A percentile compares a stretch with the other conserved stretches of the same genome.
These are phyloP conservation scores for Venturia pyrina DNA, from an alignment of 2,329 filamentous ascomycete genomes.

Conservation along the genomic window DNA sequence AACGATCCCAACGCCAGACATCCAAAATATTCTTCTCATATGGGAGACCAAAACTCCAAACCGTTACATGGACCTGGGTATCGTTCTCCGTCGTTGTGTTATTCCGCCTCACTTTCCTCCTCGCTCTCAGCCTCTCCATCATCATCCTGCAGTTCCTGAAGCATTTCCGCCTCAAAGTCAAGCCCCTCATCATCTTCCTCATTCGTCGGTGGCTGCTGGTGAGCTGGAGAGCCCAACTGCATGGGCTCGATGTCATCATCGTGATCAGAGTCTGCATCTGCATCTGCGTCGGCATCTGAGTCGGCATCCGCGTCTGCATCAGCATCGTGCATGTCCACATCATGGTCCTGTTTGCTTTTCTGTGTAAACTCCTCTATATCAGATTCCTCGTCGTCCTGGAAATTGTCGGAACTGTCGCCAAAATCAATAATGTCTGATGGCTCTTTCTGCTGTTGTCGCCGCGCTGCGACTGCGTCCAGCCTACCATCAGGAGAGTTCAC, in stretches of 20 bases:
- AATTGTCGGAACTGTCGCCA: not conserved
- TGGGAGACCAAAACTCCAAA: not conserved
- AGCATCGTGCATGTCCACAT: slow-evolving; percentile 5
- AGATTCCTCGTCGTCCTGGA: slow-evolving; percentile 11
- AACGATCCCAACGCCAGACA: not conserved
- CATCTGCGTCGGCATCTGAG: not conserved
- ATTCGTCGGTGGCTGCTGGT: slow-evolving; percentile 5
- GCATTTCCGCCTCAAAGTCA: slow-evolving; percentile 12
- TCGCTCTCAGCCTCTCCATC: slow-evolving; percentile 12
- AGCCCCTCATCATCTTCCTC: slow-evolving; percentile 11
- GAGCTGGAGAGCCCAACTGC: slow-evolving; percentile 11
- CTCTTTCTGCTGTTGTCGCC: not conserved
- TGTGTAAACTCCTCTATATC: slow-evolving; percentile 11
- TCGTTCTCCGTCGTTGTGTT: not conserved
- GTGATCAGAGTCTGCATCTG: slow-evolving; percentile 7
- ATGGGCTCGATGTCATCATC: slow-evolving; percentile 14
- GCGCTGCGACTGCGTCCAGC: not conserved
- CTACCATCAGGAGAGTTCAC: slow-evolving; percentile 12
- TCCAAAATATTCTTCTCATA: not conserved
- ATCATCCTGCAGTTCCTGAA: slow-evolving; percentile 12
- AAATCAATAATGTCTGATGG: slow-evolving; percentile 13
- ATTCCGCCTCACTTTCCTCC: slow-evolving; percentile 14
- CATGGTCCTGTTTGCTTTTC: not conserved
- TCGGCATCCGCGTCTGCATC: slow-evolving; percentile 4
- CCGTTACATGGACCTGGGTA: not conserved